phyloP scores from a whole-genome alignment of 2,329 filamentous ascomycete species.

The Chaetomiaceae sp. region DNA sequence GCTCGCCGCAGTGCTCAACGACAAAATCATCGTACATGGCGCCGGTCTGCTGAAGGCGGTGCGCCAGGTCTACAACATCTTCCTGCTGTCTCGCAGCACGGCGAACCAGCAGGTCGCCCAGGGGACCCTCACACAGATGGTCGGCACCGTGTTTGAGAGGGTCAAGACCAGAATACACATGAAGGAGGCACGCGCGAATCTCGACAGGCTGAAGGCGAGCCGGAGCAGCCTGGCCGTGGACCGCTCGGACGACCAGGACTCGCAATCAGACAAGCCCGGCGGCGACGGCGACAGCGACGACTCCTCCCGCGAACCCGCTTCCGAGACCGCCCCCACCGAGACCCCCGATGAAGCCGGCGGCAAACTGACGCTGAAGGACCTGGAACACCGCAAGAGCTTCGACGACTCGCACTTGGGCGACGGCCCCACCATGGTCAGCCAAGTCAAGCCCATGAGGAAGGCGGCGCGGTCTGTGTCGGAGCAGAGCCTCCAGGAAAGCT shows the following conservation, averaged over 20 bases:
- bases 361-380: conserved; percentile 62
- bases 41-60: conserved; percentile 94
- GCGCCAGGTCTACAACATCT: conserved; percentile 98
- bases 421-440: conserved; percentile 62
- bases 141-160: conserved; percentile 93
- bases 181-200: conserved; percentile 71
- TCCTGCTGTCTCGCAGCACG: conserved; percentile 87
- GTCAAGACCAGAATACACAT: conserved; percentile 81
- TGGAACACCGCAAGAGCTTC: conserved; percentile 64
- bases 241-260: conserved; percentile 25
- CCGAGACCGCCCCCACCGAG: conserved; percentile 30
- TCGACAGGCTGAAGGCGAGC: conserved; percentile 48
- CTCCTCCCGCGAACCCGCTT: conserved; percentile 31
- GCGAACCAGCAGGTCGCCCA: conserved; percentile 97
- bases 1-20: conserved; percentile 89
- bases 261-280: conserved; percentile 33
- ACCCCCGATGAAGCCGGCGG: conserved; percentile 36
- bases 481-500: conserved; percentile 51
- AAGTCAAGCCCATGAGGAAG: conserved; percentile 46
- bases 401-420: conserved; percentile 63
- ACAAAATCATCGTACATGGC: conserved; percentile 98
- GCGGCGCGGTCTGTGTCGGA: conserved; percentile 47
- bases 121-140: conserved; percentile 96
- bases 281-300: conserved; percentile 32
- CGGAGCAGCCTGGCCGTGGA: conserved; percentile 42